Base-by-base conservation (phyloP, 148 eudicot genomes). In the Beta vulgaris region DNA sequence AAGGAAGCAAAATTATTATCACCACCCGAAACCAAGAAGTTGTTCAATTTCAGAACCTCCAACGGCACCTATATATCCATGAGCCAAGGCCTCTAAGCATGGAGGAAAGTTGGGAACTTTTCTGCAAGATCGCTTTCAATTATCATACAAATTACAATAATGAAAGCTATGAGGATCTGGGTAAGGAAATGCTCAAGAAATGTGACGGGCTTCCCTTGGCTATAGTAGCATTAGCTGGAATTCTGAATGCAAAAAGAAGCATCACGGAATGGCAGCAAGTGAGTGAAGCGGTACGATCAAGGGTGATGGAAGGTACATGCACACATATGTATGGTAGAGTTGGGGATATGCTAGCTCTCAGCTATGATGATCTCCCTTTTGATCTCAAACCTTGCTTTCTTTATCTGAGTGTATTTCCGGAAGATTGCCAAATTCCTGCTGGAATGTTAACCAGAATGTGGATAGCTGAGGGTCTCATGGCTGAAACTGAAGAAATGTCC, bases 151-250 rank as follows among this genome's bases (percentile, higher is more conserved):
- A 67, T 37, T 48, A 19, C 55, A 25, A 37, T 16, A 7, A 48
- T 28, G n/a, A 12, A 25, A 54, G 37, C 2, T 72, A 55, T 14
- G 73, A 84, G 46, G 53, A 15, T 3, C 44, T 81, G 10, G 87
- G 84, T 26, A 84, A 61, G 58, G 75, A 81, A 48, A 78, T 81
- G 82, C 28, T 81, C 2, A 54, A 43, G 26, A 57, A 48, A 61
- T 84, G 82, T 29, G 69, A 74, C 3, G 86, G 86, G 35, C 74
- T 81, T 7, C 84, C 84, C 9, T 67, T 81, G 15, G 86, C 84
- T 16, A 70, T 83, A 15, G 26, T 76, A 16, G 86, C 76, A n/a
- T 35, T 83, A 21, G 86, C 76, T 66, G 82, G 82, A 21, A 67
- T 83, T 36, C 57, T 78, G 43, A 37, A 49, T 21, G 10, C 28